Evolutionary conservation across 768 basidiomycete species (phyloP).

Genomic region (Auricularia cornea): DNA sequence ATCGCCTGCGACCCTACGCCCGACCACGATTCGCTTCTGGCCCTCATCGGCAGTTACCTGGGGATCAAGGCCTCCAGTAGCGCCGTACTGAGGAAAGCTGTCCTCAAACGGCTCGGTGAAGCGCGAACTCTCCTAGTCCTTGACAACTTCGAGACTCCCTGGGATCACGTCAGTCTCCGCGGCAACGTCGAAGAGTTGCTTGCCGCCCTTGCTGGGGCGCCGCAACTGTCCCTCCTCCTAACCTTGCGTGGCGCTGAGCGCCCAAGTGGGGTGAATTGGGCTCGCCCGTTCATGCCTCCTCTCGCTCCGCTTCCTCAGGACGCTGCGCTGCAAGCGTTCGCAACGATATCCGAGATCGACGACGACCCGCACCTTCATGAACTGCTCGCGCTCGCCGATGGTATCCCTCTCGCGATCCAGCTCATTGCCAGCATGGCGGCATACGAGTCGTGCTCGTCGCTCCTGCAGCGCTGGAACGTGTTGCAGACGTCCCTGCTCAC

Average conservation of each 20-base stretch:
- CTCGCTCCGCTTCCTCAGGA: constrained; percentile 12
- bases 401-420: constrained; percentile 22
- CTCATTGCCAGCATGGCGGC: constrained; percentile 23
- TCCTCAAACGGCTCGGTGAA: neutral
- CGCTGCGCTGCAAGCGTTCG: constrained; percentile 14
- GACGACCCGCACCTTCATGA: constrained; percentile 13
- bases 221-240: constrained; percentile 12
- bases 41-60: neutral
- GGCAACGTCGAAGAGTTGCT: constrained; percentile 14
- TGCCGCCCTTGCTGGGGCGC: constrained; percentile 8
- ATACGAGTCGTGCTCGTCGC: constrained; percentile 3
- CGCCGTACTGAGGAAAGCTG: neutral
- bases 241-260: constrained; percentile 18
- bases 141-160: constrained; percentile 18
- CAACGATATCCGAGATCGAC: constrained; percentile 16
- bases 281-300: constrained; percentile 12
- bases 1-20: constrained; percentile 23
- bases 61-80: neutral
- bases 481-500: constrained; percentile 3
- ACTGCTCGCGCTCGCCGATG: constrained; percentile 13
- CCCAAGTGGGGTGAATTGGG: constrained; percentile 14
- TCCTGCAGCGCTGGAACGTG: constrained; percentile 4
- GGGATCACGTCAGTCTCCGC: constrained; percentile 12
- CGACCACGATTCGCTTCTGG: neutral
- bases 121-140: constrained; percentile 6